phyloP scores from a whole-genome alignment of 495 filamentous ascomycete genomes.

The Coniosporium apollinis region DNA sequence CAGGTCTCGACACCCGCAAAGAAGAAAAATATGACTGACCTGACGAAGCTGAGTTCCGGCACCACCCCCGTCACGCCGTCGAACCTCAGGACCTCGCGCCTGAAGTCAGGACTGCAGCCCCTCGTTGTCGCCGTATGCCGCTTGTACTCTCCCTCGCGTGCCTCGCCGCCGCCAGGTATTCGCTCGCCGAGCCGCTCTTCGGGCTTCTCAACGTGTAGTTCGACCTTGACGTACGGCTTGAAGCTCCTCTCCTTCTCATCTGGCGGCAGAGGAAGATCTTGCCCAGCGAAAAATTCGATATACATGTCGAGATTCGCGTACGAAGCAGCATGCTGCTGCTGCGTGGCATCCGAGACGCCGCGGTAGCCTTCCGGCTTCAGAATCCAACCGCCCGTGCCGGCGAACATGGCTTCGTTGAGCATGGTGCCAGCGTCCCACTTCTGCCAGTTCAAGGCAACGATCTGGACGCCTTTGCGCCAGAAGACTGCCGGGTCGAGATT shows the following conservation, averaged over 20 bases:
- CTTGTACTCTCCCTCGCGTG: slow-evolving; percentile 48
- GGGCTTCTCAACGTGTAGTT: slow-evolving; percentile 58
- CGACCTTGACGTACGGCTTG: slow-evolving; percentile 63
- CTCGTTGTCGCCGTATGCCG: slow-evolving; percentile 42
- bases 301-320: slow-evolving; percentile 35
- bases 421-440: slow-evolving; percentile 83
- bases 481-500: slow-evolving; percentile 71
- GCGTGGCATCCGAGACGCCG: slow-evolving; percentile 13
- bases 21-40: too few relatives aligned
- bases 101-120: slow-evolving; percentile 55
- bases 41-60: slow-evolving; percentile 64
- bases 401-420: slow-evolving; percentile 90
- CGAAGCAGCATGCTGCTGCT: slow-evolving; percentile 10
- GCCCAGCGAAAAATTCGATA: slow-evolving; percentile 38
- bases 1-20: too few relatives aligned
- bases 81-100: slow-evolving; percentile 45
- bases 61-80: slow-evolving; percentile 45
- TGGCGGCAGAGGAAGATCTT: slow-evolving; percentile 36
- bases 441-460: slow-evolving; percentile 93
- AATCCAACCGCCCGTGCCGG: slow-evolving; percentile 61
- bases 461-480: slow-evolving; percentile 82
- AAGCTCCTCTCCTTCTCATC: slow-evolving; percentile 42
- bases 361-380: slow-evolving; percentile 62
- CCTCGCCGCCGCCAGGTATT: slow-evolving; percentile 29
- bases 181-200: slow-evolving; percentile 20